phyloP scores from a whole-genome alignment of 305 asterid species.

The Fraxinus baroniana region DNA sequence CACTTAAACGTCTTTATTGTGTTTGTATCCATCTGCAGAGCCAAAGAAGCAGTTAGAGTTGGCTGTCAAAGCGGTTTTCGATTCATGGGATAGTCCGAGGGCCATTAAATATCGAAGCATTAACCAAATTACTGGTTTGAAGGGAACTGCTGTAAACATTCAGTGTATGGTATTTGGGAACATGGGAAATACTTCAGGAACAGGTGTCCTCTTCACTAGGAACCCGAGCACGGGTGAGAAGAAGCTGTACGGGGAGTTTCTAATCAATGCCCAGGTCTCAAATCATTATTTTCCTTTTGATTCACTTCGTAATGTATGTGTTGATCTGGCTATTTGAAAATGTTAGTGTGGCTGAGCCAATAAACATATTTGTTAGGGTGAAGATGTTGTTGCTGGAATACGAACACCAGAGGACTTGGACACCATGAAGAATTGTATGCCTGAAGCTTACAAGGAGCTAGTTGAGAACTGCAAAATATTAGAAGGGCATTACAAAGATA shows the following conservation, averaged over 20 bases:
- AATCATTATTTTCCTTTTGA: conserved; percentile 3
- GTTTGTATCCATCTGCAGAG: conserved; percentile 37
- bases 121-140: conserved; percentile 81
- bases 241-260: conserved; percentile 91
- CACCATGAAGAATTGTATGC: conserved; percentile 71
- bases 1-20: background rate
- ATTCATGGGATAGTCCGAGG: conserved; percentile 96
- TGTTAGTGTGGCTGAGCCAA: conserved; percentile 7
- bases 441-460: conserved; percentile 81
- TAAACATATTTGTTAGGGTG: conserved; percentile 55
- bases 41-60: conserved; percentile 83
- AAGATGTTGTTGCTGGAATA: conserved; percentile 96
- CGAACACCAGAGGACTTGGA: conserved; percentile 91
- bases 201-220: conserved; percentile 95
- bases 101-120: conserved; percentile 80
- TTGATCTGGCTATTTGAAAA: background rate
- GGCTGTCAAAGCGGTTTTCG: conserved; percentile 85
- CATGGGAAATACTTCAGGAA: conserved; percentile 97
- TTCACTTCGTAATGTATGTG: background rate
- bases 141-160: conserved; percentile 95
- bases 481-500: conserved; percentile 90
- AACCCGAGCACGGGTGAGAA: conserved; percentile 94
- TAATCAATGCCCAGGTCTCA: conserved; percentile 86
- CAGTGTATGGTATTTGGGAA: conserved; percentile 97
- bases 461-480: conserved; percentile 85